Conservation (phyloP, 371 early-diverging fungal species). For the Synchytrium microbalum region DNA sequence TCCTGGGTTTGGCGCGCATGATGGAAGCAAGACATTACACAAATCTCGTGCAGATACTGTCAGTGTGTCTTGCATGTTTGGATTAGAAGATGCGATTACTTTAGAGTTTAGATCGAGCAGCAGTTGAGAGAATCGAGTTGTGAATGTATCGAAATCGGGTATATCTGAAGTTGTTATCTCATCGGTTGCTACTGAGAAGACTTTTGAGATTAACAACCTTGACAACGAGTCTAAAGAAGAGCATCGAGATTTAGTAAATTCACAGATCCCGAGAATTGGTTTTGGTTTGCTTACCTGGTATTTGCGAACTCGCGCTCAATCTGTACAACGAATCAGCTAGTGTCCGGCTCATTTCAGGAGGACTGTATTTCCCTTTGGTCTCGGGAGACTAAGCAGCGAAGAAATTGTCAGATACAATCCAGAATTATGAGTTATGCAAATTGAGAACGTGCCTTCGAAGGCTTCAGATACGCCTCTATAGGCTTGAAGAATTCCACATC, state of each 20-base stretch:
- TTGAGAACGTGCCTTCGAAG: background rate
- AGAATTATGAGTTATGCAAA: too few species aligned
- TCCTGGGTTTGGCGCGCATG: background rate
- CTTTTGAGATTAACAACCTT: background rate
- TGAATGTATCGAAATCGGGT: background rate
- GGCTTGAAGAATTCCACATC: background rate
- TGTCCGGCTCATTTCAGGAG: background rate
- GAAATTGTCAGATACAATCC: background rate
- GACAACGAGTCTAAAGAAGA: background rate
- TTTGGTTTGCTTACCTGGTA: background rate
- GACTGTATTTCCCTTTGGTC: background rate
- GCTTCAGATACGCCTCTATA: background rate
- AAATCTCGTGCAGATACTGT: background rate
- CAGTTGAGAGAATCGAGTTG: background rate
- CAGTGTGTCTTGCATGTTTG: background rate
- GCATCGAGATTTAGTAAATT: background rate
- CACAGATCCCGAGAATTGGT: background rate
- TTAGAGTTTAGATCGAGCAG: background rate
- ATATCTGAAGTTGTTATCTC: background rate
- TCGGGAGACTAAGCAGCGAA: background rate
- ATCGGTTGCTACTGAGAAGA: background rate
- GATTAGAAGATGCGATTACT: background rate
- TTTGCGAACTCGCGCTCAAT: background rate
- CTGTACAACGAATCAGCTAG: background rate
- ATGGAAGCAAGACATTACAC: background rate